A percentile compares a stretch with the other conserved stretches of the same genome.
Conservation (phyloP, 164 flowering plant species). For the Cinnamomum chago region DNA sequence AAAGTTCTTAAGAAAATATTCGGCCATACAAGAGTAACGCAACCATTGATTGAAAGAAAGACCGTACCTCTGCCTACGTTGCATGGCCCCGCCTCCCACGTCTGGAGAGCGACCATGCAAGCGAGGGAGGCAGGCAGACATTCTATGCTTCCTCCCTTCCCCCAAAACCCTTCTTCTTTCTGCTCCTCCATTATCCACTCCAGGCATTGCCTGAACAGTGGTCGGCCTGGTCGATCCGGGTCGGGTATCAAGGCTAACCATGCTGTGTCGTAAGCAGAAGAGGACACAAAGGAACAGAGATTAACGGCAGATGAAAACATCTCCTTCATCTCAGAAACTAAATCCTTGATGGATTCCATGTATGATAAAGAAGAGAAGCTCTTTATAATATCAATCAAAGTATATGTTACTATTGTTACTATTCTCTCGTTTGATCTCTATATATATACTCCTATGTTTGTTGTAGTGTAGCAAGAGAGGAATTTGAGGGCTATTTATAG, state of each 20-base stretch:
- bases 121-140: slow-evolving; percentile 38
- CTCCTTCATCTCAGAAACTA: slow-evolving; percentile 19
- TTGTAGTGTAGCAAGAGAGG: no score
- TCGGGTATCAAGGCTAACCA: slow-evolving; percentile 53
- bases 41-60: no score
- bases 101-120: slow-evolving; percentile 41
- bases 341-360: slow-evolving; percentile 13
- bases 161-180: slow-evolving; percentile 39
- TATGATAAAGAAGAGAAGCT: background rate
- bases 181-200: slow-evolving; percentile 41
- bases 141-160: slow-evolving; percentile 27
- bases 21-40: no score
- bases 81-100: slow-evolving; percentile 26
- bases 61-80: slow-evolving; percentile 28
- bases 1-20: no score
- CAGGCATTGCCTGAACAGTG: slow-evolving; percentile 37
- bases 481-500: no score
- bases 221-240: slow-evolving; percentile 4
- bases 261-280: slow-evolving; percentile 56
- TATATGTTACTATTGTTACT: no score
- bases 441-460: no score
- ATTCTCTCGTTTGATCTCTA: no score
- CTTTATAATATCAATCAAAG: no score
- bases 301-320: slow-evolving; percentile 14
- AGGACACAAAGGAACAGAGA: slow-evolving; percentile 18